Evolutionary conservation across 2,329 filamentous ascomycete genomes (phyloP).

Genomic region (Pochonia chlamydosporia): DNA sequence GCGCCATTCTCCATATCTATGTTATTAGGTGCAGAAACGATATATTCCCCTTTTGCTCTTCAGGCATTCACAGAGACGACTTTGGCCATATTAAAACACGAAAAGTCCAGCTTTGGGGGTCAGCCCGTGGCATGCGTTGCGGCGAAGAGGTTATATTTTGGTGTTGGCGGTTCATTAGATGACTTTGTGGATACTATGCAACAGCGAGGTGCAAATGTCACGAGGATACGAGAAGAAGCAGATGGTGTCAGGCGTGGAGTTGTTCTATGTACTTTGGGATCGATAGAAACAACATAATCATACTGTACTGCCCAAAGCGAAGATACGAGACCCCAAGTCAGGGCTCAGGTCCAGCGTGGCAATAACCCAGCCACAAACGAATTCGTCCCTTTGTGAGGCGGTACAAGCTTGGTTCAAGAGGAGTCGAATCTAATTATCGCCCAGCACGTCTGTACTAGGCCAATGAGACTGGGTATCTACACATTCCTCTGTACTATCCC

Average conservation of each 20-base stretch:
- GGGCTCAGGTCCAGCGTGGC: no score
- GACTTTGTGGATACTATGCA: constrained; percentile 57
- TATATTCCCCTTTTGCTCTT: constrained; percentile 71
- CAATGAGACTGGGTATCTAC: neutral
- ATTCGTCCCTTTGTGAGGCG: no score
- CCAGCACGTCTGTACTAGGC: no score
- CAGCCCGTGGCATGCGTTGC: constrained; percentile 60
- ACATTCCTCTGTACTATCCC: no score
- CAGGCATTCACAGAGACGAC: constrained; percentile 63
- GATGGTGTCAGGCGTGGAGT: constrained; percentile 58
- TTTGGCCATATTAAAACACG: constrained; percentile 48
- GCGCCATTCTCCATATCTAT: constrained; percentile 30
- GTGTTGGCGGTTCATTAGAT: constrained; percentile 75
- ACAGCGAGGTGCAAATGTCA: constrained; percentile 41
- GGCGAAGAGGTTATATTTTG: constrained; percentile 79
- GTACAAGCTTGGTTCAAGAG: no score
- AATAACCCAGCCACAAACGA: no score
- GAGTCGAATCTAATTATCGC: no score
- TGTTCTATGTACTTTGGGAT: constrained; percentile 29
- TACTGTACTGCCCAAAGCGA: no score
- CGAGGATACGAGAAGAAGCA: constrained; percentile 50
- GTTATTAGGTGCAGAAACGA: constrained; percentile 73
- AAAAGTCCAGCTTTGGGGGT: constrained; percentile 27
- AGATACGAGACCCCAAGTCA: no score
- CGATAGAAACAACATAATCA: no score